These are phyloP conservation scores for Vigna mungo DNA, from an alignment of 306 rosid genomes.

Conservation along the genomic window DNA sequence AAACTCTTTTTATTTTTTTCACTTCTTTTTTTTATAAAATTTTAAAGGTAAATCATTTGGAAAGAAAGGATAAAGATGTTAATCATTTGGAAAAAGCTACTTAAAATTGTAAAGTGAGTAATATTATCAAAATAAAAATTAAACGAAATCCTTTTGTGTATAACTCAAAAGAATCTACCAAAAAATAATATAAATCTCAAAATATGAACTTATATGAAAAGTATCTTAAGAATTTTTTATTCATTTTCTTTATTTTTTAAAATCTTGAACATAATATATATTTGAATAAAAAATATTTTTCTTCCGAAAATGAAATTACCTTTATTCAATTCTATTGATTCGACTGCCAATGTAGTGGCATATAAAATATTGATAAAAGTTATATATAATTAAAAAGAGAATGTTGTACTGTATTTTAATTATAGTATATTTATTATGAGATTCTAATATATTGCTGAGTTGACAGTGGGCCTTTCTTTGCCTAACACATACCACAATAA, in stretches of 20 bases:
- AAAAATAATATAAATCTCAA: too few relatives aligned
- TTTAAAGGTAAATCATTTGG: background rate
- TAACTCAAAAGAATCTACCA: too few relatives aligned
- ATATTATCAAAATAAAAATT: too few relatives aligned
- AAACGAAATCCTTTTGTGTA: too few relatives aligned
- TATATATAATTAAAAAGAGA: background rate
- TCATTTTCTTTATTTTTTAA: too few relatives aligned
- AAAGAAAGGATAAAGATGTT: background rate
- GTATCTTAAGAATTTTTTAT: too few relatives aligned
- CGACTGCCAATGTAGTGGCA: background rate
- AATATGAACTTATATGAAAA: too few relatives aligned
- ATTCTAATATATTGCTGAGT: conserved; percentile 25
- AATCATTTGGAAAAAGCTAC: background rate
- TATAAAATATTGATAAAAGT: background rate
- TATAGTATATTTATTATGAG: background rate
- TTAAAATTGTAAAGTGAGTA: too few relatives aligned
- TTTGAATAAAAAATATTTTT: too few relatives aligned
- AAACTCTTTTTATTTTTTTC: background rate
- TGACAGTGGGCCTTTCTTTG: conserved; percentile 32
- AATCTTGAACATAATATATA: too few relatives aligned
- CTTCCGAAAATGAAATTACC: too few relatives aligned
- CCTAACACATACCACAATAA: background rate
- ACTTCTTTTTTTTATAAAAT: background rate
- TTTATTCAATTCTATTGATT: background rate
- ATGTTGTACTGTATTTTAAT: background rate